Evolutionary conservation across 169 alveolate species (phyloP).

Genomic region (Plasmodium gaboni): DNA sequence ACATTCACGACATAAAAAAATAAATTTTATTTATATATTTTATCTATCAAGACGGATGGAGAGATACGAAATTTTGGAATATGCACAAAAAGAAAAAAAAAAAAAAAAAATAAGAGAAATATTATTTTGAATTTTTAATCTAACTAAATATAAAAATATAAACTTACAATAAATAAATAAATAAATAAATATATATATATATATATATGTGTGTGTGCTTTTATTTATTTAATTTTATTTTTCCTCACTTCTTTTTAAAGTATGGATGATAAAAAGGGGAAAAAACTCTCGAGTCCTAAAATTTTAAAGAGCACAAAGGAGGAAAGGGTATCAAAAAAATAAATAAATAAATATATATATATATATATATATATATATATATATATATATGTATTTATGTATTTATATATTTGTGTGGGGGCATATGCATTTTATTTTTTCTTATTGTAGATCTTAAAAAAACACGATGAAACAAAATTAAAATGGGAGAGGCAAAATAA

Average conservation of each 20-base stretch:
- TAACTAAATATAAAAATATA: too few species aligned
- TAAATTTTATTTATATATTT: too few species aligned
- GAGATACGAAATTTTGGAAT: too few species aligned
- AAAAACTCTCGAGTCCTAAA: conserved; percentile 21
- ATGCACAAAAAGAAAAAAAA: too few species aligned
- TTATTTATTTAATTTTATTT: neutral
- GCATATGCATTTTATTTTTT: neutral
- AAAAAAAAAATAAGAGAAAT: too few species aligned
- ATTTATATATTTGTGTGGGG: neutral
- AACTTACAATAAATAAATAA: too few species aligned
- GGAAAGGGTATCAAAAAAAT: conserved; percentile 29
- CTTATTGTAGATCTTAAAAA: conserved; percentile 19
- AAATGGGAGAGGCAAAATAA: conserved; percentile 37
- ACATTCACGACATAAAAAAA: too few species aligned
- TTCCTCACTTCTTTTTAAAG: conserved; percentile 4
- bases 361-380: neutral
- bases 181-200: neutral
- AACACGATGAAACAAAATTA: conserved; percentile 26
- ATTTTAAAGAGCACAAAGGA: conserved; percentile 24
- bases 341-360: neutral
- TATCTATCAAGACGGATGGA: too few species aligned
- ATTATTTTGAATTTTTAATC: too few species aligned
- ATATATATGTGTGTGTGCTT: neutral
- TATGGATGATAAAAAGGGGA: conserved; percentile 11
- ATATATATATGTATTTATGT: neutral